Percentiles rank a stretch among this genome's conserved stretches.
Conservation (phyloP, 108 stramenopile species). For the Aurantiochytrium sp. region DNA sequence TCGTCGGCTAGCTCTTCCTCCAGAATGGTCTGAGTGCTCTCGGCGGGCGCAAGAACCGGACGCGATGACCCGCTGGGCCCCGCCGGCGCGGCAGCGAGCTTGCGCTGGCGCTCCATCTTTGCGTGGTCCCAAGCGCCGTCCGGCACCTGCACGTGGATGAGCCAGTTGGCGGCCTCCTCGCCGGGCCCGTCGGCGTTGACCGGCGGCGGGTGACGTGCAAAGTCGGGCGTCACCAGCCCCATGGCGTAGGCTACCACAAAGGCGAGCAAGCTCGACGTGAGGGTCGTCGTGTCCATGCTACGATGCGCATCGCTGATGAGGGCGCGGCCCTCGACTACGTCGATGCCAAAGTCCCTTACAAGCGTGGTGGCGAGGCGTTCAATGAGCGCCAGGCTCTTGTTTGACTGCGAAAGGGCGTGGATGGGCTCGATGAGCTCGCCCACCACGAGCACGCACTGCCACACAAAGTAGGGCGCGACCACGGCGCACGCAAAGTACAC, state of each 20-base stretch:
- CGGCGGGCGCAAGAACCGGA: too few species aligned
- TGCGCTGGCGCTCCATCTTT: not conserved
- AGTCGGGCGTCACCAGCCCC: not conserved
- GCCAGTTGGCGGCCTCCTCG: not conserved
- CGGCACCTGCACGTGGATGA: not conserved
- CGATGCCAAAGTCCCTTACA: not conserved
- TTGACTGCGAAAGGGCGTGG: not conserved
- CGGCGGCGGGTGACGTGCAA: not conserved
- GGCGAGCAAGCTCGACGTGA: not conserved
- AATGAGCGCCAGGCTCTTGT: conserved; percentile 16
- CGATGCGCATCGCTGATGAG: not conserved
- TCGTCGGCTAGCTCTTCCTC: not conserved
- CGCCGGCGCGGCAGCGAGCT: not conserved
- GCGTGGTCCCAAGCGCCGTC: conserved; percentile 15
- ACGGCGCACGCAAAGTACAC: not conserved
- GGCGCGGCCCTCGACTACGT: not conserved
- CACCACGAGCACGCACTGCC: conserved; percentile 10
- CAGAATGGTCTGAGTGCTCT: not conserved
- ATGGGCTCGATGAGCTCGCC: conserved; percentile 29
- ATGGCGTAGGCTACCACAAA: not conserved
- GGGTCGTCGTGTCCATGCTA: conserved; percentile 18
- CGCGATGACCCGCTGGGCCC: not conserved
- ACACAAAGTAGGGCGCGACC: not conserved
- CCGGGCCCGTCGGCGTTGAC: not conserved
- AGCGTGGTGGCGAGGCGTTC: conserved; percentile 12